phyloP scores from a whole-genome alignment of 2,329 filamentous ascomycete species.

The Hirsutella rhossiliensis region DNA sequence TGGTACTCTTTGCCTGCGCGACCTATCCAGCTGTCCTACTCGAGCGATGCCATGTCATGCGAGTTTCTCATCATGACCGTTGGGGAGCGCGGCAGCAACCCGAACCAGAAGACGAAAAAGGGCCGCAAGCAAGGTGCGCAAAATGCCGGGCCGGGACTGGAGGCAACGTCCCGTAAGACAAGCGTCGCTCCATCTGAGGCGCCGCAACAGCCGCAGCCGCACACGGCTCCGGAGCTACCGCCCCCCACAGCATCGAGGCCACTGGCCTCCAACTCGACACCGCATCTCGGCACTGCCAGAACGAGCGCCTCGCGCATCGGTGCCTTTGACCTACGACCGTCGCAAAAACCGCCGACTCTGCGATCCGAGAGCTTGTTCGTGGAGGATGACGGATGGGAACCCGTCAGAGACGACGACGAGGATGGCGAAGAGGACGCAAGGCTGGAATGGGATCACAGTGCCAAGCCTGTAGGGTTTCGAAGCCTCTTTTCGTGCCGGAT shows the following conservation, averaged over 20 bases:
- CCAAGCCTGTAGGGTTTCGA: constrained; percentile 39
- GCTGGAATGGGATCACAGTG: constrained; percentile 63
- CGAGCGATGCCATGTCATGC: constrained; percentile 54
- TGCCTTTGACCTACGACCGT: constrained; percentile 36
- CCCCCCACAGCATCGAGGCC: constrained; percentile 13
- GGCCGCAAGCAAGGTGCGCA: constrained; percentile 25
- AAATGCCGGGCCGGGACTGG: constrained; percentile 27
- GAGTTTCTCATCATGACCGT: constrained; percentile 78
- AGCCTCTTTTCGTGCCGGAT: constrained; percentile 1
- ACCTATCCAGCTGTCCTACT: constrained; percentile 63
- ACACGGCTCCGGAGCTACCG: constrained; percentile 6
- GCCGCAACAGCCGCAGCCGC: constrained; percentile 9
- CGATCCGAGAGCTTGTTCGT: constrained; percentile 61
- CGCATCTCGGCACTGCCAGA: constrained; percentile 20
- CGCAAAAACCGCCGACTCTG: constrained; percentile 42
- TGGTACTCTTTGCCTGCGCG: constrained; percentile 59
- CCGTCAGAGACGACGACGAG: constrained; percentile 46
- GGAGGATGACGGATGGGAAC: constrained; percentile 69
- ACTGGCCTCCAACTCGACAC: constrained; percentile 16
- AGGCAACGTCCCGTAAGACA: constrained; percentile 33
- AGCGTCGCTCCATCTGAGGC: constrained; percentile 25
- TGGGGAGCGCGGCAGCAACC: constrained; percentile 46
- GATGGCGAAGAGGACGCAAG: constrained; percentile 54
- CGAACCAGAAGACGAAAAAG: constrained; percentile 35
- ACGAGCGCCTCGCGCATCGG: constrained; percentile 22